phyloP scores from a whole-genome alignment of 2,329 filamentous ascomycete genomes.

The Cladophialophora chaetospira region DNA sequence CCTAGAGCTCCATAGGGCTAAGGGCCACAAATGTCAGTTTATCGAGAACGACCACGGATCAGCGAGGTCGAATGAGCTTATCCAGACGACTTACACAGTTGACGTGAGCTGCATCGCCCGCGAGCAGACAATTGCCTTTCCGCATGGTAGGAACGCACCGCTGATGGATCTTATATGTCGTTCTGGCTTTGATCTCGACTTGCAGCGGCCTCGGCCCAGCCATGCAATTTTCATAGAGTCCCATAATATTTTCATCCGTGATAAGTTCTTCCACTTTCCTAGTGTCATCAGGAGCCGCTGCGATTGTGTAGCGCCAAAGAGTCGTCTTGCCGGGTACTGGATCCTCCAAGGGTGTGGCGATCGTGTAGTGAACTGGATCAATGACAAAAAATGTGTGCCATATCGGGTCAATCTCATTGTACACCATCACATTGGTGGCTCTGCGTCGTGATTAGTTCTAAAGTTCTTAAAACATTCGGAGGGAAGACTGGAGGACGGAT shows the following conservation, averaged over 20 bases:
- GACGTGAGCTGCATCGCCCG: conserved; percentile 61
- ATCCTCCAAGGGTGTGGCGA: conserved; percentile 16
- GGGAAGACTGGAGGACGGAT: no score
- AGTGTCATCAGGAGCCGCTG: conserved; percentile 7
- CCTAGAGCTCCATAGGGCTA: conserved; percentile 20
- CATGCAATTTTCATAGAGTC: conserved; percentile 16
- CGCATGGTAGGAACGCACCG: conserved; percentile 17
- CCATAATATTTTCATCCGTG: conserved; percentile 14
- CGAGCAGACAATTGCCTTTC: conserved; percentile 44
- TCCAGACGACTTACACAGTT: conserved; percentile 14
- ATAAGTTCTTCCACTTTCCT: conserved; percentile 15
- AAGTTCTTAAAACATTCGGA: no score
- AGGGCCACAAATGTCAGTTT: no score
- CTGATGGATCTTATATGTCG: conserved; percentile 20
- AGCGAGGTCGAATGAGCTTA: no score
- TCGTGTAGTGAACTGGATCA: conserved; percentile 11
- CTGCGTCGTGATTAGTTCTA: no score
- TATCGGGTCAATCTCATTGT: conserved; percentile 3
- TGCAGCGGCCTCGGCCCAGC: conserved; percentile 12
- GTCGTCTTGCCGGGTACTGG: conserved; percentile 16
- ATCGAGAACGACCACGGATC: no score
- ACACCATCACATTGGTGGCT: conserved; percentile 14
- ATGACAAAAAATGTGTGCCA: conserved; percentile 12
- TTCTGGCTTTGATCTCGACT: conserved; percentile 12
- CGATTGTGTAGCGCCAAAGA: conserved; percentile 18